Evolutionary conservation across 345 rosid species (phyloP).

Genomic region (Eucalyptus pauciflora): DNA sequence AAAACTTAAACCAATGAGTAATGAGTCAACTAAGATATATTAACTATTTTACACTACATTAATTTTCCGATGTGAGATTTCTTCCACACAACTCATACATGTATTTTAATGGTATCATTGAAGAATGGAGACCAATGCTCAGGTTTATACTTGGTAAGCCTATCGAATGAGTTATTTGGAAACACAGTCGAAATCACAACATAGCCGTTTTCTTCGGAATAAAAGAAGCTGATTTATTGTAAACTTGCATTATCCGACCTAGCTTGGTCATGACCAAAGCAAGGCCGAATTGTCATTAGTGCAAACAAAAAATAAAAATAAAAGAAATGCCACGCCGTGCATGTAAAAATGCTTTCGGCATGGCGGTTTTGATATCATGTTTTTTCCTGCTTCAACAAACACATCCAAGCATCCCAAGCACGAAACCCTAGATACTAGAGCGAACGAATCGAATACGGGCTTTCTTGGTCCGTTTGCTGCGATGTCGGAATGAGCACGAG

Average conservation of each 20-base stretch:
- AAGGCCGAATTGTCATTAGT: not conserved
- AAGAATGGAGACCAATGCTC: not conserved
- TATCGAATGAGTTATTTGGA: not conserved
- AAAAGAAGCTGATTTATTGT: not conserved
- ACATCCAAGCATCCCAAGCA: not conserved
- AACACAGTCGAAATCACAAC: not conserved
- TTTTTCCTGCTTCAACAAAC: not conserved
- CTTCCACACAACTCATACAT: not conserved
- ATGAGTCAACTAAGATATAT: too few relatives aligned
- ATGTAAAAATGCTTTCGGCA: not conserved
- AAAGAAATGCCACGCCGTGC: not conserved
- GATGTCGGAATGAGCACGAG: not conserved
- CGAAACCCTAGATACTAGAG: not conserved
- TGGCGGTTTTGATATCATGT: not conserved
- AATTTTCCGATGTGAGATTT: fast-evolving
- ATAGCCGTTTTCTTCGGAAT: not conserved
- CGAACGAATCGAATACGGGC: not conserved
- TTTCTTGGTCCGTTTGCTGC: not conserved
- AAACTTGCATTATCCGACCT: not conserved
- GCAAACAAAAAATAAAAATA: not conserved
- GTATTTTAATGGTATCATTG: not conserved
- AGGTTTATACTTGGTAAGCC: not conserved
- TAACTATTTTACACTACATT: too few relatives aligned
- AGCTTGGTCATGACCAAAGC: not conserved
- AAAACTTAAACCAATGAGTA: too few relatives aligned